Evolutionary conservation across 2,329 filamentous ascomycete species (phyloP).

Genomic region (Aureobasidium sp.): DNA sequence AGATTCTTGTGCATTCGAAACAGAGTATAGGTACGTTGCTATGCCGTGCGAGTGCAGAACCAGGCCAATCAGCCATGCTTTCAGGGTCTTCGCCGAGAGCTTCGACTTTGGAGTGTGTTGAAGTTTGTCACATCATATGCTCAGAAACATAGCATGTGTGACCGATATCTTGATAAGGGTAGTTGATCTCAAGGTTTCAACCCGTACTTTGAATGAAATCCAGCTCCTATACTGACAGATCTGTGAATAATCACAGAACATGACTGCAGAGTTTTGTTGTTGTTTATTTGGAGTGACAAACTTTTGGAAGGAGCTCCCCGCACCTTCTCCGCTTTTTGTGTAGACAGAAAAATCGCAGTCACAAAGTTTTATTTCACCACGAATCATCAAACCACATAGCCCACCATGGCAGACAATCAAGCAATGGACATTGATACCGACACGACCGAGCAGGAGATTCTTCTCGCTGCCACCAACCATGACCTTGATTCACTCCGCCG

Average conservation of each 20-base stretch:
- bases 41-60: not conserved
- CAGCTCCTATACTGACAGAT: too few relatives aligned
- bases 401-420: conserved; percentile 12
- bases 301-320: not conserved
- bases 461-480: conserved; percentile 59
- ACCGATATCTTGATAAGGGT: too few relatives aligned
- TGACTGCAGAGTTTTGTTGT: not conserved
- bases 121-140: too few relatives aligned
- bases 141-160: too few relatives aligned
- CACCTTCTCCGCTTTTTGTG: not conserved
- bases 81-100: conserved; percentile 1
- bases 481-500: conserved; percentile 59
- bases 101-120: not conserved
- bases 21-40: not conserved
- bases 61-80: not conserved
- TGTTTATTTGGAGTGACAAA: not conserved
- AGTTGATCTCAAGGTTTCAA: too few relatives aligned
- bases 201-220: too few relatives aligned
- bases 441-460: conserved; percentile 48
- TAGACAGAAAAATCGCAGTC: not conserved
- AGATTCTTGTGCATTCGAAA: not conserved
- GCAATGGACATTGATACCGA: conserved; percentile 32
- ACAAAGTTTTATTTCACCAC: not conserved
- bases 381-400: not conserved
- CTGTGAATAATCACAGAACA: too few relatives aligned